Percentiles rank a stretch among this genome's conserved stretches.
phyloP scores from a whole-genome alignment of 108 stramenopile genomes.

The Fragilaria radians region DNA sequence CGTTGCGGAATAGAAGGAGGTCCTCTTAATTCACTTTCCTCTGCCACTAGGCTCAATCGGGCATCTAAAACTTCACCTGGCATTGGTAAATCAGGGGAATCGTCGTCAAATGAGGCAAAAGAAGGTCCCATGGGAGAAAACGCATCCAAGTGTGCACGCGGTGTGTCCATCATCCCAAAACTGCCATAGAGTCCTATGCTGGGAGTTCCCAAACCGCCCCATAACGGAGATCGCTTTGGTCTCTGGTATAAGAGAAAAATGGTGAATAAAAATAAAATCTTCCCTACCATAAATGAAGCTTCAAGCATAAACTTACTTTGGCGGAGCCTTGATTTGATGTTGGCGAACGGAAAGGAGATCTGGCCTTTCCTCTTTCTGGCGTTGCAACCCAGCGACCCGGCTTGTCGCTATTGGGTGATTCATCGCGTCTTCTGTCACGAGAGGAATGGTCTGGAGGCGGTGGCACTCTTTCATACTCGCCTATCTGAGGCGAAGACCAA shows the following conservation, averaged over 20 bases:
- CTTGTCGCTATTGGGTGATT: neutral
- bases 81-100: slow-evolving; percentile 3
- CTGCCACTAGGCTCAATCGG: neutral
- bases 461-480: neutral
- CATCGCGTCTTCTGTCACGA: neutral
- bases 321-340: slow-evolving; percentile 3
- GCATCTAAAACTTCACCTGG: neutral
- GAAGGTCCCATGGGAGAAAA: slow-evolving; percentile 37
- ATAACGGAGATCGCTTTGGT: slow-evolving; percentile 6
- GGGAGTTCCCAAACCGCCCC: neutral
- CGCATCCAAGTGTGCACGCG: slow-evolving; percentile 12
- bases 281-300: no score
- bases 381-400: neutral
- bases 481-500: neutral
- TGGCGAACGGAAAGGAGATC: slow-evolving; percentile 29
- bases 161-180: slow-evolving; percentile 38
- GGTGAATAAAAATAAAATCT: slow-evolving; percentile 12
- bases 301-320: slow-evolving; percentile 14
- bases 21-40: neutral
- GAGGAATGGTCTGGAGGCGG: neutral
- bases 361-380: slow-evolving; percentile 4
- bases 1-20: slow-evolving; percentile 7
- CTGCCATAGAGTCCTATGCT: slow-evolving; percentile 17
- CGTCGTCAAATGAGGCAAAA: slow-evolving; percentile 10
- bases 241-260: neutral